phyloP scores from a whole-genome alignment of 495 filamentous ascomycete genomes.

The Trichoderma reesei region DNA sequence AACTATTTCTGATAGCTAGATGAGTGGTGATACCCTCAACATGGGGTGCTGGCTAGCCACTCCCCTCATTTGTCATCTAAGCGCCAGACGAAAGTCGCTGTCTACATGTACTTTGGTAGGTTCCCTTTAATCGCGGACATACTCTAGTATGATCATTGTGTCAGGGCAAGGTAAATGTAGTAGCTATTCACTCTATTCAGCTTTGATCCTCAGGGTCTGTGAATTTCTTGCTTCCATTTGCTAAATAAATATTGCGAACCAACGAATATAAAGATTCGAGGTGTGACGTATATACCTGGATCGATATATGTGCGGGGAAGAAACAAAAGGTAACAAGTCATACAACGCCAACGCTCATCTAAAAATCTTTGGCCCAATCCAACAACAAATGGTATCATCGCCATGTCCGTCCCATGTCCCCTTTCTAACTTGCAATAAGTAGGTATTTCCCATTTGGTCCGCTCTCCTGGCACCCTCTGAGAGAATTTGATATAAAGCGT shows the following conservation, averaged over 20 bases:
- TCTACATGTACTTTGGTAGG: no score
- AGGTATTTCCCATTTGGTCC: neutral
- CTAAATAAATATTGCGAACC: neutral
- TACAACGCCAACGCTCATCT: slow-evolving; percentile 22
- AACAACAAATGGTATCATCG: slow-evolving; percentile 4
- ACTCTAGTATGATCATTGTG: no score
- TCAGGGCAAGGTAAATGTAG: no score
- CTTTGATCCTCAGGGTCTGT: no score
- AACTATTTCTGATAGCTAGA: no score
- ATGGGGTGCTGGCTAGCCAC: no score
- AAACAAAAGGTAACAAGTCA: slow-evolving; percentile 11
- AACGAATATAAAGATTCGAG: neutral
- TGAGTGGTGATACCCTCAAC: no score
- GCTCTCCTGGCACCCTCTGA: neutral
- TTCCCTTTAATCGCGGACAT: no score
- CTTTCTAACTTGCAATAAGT: neutral
- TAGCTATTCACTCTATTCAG: no score
- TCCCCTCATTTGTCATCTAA: no score
- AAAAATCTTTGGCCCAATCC: neutral
- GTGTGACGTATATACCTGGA: neutral
- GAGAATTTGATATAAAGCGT: neutral
- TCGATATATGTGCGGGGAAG: slow-evolving; percentile 8
- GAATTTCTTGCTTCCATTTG: neutral
- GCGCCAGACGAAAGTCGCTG: no score
- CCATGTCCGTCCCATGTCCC: slow-evolving; percentile 3